Percentiles rank a stretch among this genome's conserved stretches.
Evolutionary conservation across 2,329 filamentous ascomycete genomes (phyloP).

Genomic region (Colletotrichum phormii): DNA sequence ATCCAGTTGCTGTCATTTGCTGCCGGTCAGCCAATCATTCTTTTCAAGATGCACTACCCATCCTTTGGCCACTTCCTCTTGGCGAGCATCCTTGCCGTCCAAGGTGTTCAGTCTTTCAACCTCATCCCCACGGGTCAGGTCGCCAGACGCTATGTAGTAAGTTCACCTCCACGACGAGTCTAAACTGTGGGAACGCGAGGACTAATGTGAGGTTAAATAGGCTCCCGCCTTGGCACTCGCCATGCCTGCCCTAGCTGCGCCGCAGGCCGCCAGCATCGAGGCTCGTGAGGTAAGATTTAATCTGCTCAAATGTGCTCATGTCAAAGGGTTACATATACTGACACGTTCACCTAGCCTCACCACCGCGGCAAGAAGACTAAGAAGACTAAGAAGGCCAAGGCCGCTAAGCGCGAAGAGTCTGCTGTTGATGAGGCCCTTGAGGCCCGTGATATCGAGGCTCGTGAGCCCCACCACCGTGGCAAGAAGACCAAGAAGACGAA

Average conservation of each 20-base stretch:
- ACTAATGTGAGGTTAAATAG: conserved; percentile 9
- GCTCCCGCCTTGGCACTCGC: conserved; percentile 36
- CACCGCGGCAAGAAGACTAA: conserved; percentile 33
- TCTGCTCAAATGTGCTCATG: not conserved
- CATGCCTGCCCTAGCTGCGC: conserved; percentile 24
- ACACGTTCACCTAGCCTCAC: conserved; percentile 20
- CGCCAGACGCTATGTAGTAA: conserved; percentile 32
- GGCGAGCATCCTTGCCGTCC: conserved; percentile 35
- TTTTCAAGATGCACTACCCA: conserved; percentile 36
- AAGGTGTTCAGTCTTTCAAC: conserved; percentile 29
- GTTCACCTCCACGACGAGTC: conserved; percentile 10
- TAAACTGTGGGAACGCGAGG: conserved; percentile 4
- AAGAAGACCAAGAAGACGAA: conserved; percentile 37
- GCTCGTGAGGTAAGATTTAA: conserved; percentile 30
- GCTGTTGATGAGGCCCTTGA: conserved; percentile 12
- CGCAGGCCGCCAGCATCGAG: conserved; percentile 24
- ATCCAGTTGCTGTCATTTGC: conserved; percentile 36
- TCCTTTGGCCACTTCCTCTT: conserved; percentile 34
- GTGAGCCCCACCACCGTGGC: conserved; percentile 35
- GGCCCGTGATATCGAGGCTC: conserved; percentile 26
- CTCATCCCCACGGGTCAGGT: conserved; percentile 25
- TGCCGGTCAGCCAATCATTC: conserved; percentile 36
- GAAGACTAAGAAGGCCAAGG: conserved; percentile 17
- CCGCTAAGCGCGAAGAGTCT: not conserved
- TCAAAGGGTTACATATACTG: not conserved